These are phyloP conservation scores for Elongisporangium undulatum DNA, from an alignment of 352 stramenopile genomes.

Conservation along the genomic window DNA sequence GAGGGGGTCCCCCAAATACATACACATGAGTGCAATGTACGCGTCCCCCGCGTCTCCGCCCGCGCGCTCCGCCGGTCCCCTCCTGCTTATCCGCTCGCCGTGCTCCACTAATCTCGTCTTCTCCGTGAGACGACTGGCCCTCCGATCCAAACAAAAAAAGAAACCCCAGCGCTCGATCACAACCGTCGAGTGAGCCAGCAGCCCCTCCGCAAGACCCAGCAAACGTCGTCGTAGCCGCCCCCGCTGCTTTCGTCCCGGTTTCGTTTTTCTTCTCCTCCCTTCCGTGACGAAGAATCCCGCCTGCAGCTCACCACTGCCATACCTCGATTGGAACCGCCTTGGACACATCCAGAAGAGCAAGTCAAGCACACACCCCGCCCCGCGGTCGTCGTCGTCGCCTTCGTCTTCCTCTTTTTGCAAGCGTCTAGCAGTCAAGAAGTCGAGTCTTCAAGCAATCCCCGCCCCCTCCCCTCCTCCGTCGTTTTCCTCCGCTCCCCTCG, in stretches of 20 bases:
- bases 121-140: not conserved
- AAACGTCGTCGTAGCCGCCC: not conserved
- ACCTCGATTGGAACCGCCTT: conserved; percentile 16
- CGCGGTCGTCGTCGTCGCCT: not conserved
- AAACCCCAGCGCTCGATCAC: not conserved
- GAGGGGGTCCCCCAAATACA: not conserved
- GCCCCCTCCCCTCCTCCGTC: not conserved
- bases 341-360: conserved; percentile 6
- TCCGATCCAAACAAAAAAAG: not conserved
- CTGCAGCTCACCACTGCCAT: conserved; percentile 7
- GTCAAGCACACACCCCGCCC: not conserved
- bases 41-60: not conserved
- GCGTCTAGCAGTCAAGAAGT: not conserved
- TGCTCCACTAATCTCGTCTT: not conserved
- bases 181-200: not conserved
- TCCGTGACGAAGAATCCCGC: not conserved
- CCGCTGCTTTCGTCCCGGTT: conserved; percentile 1
- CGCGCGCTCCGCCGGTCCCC: not conserved
- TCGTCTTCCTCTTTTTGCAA: not conserved
- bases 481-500: not conserved
- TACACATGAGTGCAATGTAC: not conserved
- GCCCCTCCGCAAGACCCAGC: not conserved
- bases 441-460: not conserved
- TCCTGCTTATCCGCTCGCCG: not conserved
- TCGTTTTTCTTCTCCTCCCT: not conserved